Conservation (phyloP, 2,329 filamentous ascomycete species). For the Aspergillus sp. region DNA sequence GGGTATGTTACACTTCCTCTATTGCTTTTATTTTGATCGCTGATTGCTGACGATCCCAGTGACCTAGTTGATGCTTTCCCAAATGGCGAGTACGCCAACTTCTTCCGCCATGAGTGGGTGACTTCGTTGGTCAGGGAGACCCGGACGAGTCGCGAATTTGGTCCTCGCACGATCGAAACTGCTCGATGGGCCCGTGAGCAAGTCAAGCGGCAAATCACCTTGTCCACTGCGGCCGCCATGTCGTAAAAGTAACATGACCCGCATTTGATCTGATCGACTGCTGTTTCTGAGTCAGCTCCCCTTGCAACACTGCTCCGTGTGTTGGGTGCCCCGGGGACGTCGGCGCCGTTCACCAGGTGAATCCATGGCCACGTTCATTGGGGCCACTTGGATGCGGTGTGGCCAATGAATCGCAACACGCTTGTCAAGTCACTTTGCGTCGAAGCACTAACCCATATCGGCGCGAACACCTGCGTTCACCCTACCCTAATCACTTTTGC, state of each 20-base stretch:
- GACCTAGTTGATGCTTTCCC: constrained; percentile 93
- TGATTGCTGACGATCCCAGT: constrained; percentile 48
- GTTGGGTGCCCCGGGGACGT: constrained; percentile 4
- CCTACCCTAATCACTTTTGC: neutral
- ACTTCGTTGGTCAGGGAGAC: constrained; percentile 86
- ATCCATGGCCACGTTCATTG: constrained; percentile 3
- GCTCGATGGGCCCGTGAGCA: constrained; percentile 96
- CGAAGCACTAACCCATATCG: neutral
- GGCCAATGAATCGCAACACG: constrained; percentile 5
- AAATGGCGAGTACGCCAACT: constrained; percentile 72
- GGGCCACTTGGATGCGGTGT: constrained; percentile 8
- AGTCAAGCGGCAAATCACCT: constrained; percentile 71
- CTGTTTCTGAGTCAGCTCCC: constrained; percentile 8
- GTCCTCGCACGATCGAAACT: constrained; percentile 77
- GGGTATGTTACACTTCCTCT: constrained; percentile 52
- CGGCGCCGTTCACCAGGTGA: neutral
- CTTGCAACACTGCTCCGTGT: constrained; percentile 7
- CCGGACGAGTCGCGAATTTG: constrained; percentile 79
- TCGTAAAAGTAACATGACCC: constrained; percentile 19
- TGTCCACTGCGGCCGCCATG: constrained; percentile 32
- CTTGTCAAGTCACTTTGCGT: neutral
- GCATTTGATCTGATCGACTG: constrained; percentile 4
- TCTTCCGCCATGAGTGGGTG: constrained; percentile 87
- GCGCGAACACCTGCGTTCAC: neutral
- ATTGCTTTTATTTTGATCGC: neutral